phyloP scores from a whole-genome alignment of 805 yeast genomes.

The Yamadazyma kitorensis region DNA sequence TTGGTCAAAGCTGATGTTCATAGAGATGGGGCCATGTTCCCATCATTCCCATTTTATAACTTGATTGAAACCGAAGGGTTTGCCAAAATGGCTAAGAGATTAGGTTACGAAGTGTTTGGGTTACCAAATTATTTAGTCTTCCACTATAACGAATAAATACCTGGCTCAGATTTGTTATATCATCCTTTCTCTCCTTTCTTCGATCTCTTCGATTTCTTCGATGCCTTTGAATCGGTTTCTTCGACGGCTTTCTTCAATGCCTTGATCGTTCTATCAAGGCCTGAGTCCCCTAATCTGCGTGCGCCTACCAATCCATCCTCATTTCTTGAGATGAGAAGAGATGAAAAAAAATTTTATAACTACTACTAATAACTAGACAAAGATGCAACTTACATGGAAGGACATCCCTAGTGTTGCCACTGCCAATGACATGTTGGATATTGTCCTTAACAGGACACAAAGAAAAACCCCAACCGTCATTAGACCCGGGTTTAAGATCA shows the following conservation, averaged over 20 bases:
- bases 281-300: too few species aligned
- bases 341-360: slow-evolving; percentile 6
- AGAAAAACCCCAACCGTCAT: slow-evolving; percentile 99
- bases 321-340: slow-evolving; percentile 14
- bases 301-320: too few species aligned
- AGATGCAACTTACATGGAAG: slow-evolving; percentile 97
- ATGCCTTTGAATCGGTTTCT: too few species aligned
- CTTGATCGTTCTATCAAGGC: too few species aligned
- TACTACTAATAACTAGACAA: slow-evolving; percentile 8
- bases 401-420: slow-evolving; percentile 95
- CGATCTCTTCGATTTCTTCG: too few species aligned
- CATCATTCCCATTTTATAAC: slow-evolving; percentile 96
- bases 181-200: too few species aligned
- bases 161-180: too few species aligned
- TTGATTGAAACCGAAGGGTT: slow-evolving; percentile 97
- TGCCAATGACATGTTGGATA: slow-evolving; percentile 90
- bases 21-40: slow-evolving; percentile 99
- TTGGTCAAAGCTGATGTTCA: slow-evolving; percentile 97
- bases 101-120: slow-evolving; percentile 89
- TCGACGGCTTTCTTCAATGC: too few species aligned
- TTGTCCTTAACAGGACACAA: slow-evolving; percentile 95
- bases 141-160: slow-evolving; percentile 86
- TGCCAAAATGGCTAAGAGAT: slow-evolving; percentile 95
- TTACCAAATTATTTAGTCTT: slow-evolving; percentile 92
- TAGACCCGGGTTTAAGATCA: slow-evolving; percentile 92